Evolutionary conservation across 164 flowering plant species (phyloP), one percentile per base, ranked within the genome.

Genomic region (Warburgia ugandensis): DNA sequence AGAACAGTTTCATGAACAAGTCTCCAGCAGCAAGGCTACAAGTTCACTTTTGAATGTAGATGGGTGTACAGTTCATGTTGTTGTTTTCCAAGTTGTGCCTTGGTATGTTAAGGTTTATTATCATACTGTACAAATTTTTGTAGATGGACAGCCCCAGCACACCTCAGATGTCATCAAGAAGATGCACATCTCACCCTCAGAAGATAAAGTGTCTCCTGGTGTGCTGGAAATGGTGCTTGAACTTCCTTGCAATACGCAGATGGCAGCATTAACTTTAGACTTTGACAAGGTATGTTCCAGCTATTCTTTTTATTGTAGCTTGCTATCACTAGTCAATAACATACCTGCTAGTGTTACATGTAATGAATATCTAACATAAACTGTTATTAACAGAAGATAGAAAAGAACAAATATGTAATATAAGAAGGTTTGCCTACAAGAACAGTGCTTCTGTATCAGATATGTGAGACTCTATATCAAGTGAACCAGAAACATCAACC

Each of bases 71-170:
- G 55, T 85, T 55, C 70, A 58, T 45, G 80, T 80, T 62, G 57
- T 75, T 55, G 52, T 88, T 58, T 88, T 92, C 70, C 99, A 92
- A 65, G 75, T 86, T 61, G 90, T 88, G 32, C 96, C 98, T 58
- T 92, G 98, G 98, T 92, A 92, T 82, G 76, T 88, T 33, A 92
- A 81, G 70, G 94, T 86, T 23, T 92, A 88, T 62, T 88, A 58
- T 60, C 96, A 88, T 55, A 78, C 86, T 7, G 45, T 84, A 28
- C 77, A 65, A 64, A 62, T 88, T 19, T 78, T 65, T 60, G 51
- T 83, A 30, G 84, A 92, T 79, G 88, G 71, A 40, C 43, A 73
- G 45, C 69, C 56, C 30, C 66, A 49, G 48, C 43, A 66, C 19
- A 56, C 71, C 14, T 28, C 52, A 16, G 78, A 80, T 56, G 56